These are phyloP conservation scores for Yamadazyma conglobata DNA, from an alignment of 1,139 yeast species.

Conservation along the genomic window DNA sequence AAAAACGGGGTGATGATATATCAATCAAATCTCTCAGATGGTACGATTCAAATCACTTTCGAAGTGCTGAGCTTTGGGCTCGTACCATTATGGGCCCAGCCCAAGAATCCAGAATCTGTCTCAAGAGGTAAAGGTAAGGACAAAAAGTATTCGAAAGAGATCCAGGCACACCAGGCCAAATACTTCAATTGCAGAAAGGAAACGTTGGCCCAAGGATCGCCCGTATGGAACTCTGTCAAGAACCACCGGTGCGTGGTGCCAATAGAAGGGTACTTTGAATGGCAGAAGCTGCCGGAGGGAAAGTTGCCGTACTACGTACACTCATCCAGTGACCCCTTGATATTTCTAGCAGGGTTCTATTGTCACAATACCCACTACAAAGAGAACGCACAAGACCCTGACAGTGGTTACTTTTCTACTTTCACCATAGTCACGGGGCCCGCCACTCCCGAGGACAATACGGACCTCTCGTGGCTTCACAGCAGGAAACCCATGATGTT, in stretches of 20 bases:
- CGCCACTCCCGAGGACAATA: slow-evolving; percentile 45
- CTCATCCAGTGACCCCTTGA: slow-evolving; percentile 46
- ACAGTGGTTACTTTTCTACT: slow-evolving; percentile 35
- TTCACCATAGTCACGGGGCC: slow-evolving; percentile 75
- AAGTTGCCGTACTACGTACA: slow-evolving; percentile 66
- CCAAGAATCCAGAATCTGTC: slow-evolving; percentile 26
- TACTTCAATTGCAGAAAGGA: slow-evolving; percentile 67
- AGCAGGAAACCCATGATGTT: slow-evolving; percentile 72
- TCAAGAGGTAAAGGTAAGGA: slow-evolving; percentile 18
- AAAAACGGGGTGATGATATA: slow-evolving; percentile 33
- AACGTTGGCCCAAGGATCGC: slow-evolving; percentile 38
- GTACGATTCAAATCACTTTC: slow-evolving; percentile 19
- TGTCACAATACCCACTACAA: slow-evolving; percentile 40
- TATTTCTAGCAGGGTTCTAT: slow-evolving; percentile 73
- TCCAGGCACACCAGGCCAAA: slow-evolving; percentile 27
- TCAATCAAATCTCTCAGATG: slow-evolving; percentile 7
- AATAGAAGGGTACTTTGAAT: slow-evolving; percentile 81
- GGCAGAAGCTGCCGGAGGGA: slow-evolving; percentile 45
- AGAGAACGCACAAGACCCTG: slow-evolving; percentile 21
- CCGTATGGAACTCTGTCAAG: slow-evolving; percentile 50
- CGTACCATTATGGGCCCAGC: slow-evolving; percentile 43
- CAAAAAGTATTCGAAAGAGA: slow-evolving; percentile 25
- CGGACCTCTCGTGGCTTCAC: slow-evolving; percentile 67
- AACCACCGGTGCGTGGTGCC: slow-evolving; percentile 66
- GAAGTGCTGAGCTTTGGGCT: slow-evolving; percentile 44